A percentile compares a stretch with the other conserved stretches of the same genome.
Conservation (phyloP, 352 stramenopile species). For the Phytophthora boehmeriae region DNA sequence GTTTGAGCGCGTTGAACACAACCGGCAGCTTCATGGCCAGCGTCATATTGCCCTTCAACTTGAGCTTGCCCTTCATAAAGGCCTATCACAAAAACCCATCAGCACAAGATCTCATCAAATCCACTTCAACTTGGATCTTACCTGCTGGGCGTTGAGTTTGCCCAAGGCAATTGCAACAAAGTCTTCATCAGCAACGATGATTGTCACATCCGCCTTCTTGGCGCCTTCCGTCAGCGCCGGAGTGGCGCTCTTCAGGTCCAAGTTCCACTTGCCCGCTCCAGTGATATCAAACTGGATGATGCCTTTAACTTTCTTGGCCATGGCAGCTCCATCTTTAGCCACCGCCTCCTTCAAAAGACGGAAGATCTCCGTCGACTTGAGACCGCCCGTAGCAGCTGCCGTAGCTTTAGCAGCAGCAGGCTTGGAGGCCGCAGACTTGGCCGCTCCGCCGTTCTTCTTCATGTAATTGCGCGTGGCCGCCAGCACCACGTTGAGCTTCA, state of each 20-base stretch:
- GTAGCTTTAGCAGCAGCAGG: conserved; percentile 15
- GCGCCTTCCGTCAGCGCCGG: conserved; percentile 59
- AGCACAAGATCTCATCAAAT: conserved; percentile 7
- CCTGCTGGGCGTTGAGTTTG: conserved; percentile 91
- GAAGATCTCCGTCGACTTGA: conserved; percentile 81
- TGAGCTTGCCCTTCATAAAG: conserved; percentile 97
- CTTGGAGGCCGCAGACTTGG: conserved; percentile 25
- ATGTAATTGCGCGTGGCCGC: conserved; percentile 81
- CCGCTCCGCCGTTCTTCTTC: conserved; percentile 57
- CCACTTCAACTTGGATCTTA: conserved; percentile 7
- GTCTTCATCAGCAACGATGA: conserved; percentile 77
- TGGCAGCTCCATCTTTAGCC: conserved; percentile 50
- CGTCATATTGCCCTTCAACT: conserved; percentile 96
- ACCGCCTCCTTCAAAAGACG: conserved; percentile 65
- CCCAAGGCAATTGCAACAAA: conserved; percentile 81
- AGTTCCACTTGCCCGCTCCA: conserved; percentile 73
- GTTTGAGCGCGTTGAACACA: conserved; percentile 91
- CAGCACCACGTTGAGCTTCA: conserved; percentile 94
- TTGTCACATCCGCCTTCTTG: conserved; percentile 82
- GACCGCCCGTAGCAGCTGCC: conserved; percentile 21
- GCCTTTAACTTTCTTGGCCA: conserved; percentile 84
- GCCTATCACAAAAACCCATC: conserved; percentile 49
- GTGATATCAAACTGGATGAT: conserved; percentile 83
- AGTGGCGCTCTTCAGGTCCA: conserved; percentile 76
- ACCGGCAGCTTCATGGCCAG: conserved; percentile 95